Conservation (phyloP, 179 eudicot species). For the Actinidia arguta region DNA sequence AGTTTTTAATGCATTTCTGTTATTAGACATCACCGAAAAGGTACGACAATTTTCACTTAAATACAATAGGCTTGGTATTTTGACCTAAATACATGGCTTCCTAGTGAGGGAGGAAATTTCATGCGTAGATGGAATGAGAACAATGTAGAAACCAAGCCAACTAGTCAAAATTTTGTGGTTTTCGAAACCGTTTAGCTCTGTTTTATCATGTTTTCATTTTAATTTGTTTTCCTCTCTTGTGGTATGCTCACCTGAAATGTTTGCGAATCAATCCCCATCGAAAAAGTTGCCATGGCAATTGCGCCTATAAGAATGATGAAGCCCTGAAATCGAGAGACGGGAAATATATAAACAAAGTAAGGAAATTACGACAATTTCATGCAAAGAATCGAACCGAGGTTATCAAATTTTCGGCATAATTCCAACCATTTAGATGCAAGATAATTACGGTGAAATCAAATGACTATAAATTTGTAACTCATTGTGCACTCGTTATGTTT, state of each 20-base stretch:
- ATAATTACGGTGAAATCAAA: not conserved
- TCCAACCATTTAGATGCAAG: not conserved
- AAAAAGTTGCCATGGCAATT: slow-evolving; percentile 94
- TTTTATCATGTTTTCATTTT: not conserved
- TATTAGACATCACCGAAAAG: not conserved
- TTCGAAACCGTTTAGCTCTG: not conserved
- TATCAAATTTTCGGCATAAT: not conserved
- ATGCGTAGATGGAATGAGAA: not conserved
- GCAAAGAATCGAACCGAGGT: not conserved
- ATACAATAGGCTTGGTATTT: not conserved
- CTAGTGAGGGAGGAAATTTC: not conserved
- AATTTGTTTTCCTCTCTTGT: too few species aligned
- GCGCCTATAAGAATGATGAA: slow-evolving; percentile 84
- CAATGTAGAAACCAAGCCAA: not conserved
- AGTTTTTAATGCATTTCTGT: too few species aligned
- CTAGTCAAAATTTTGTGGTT: not conserved
- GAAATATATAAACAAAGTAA: not conserved
- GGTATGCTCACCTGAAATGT: slow-evolving; percentile 80
- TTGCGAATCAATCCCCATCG: slow-evolving; percentile 94
- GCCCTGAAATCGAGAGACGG: slow-evolving; percentile 51
- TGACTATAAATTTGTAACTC: too few species aligned
- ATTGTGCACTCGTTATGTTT: too few species aligned
- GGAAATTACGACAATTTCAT: not conserved
- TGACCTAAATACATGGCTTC: not conserved
- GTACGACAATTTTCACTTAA: not conserved